Conservation (phyloP, 2,329 filamentous ascomycete genomes). For the Clonostachys rosea region DNA sequence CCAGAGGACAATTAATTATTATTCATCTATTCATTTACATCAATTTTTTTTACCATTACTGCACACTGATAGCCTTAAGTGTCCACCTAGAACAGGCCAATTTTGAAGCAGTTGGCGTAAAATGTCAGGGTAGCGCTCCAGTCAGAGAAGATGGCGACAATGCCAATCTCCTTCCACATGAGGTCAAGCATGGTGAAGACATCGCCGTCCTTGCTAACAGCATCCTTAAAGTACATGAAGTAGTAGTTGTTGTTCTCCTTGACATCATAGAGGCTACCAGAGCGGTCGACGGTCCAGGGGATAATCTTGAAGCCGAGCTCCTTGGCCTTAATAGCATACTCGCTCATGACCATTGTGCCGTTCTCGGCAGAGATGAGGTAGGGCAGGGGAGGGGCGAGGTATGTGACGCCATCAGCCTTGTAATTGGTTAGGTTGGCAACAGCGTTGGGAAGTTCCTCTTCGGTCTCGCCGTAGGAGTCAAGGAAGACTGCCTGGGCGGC, state of each 20-base stretch:
- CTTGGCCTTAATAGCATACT: slow-evolving; percentile 57
- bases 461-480: slow-evolving; percentile 54
- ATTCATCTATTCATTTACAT: not conserved
- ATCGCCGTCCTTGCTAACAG: slow-evolving; percentile 59
- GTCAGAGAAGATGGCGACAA: slow-evolving; percentile 61
- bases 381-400: slow-evolving; percentile 59
- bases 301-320: slow-evolving; percentile 60
- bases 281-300: slow-evolving; percentile 66
- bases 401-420: slow-evolving; percentile 51
- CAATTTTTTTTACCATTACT: not conserved
- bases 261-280: slow-evolving; percentile 48
- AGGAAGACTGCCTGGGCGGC: slow-evolving; percentile 60
- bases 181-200: slow-evolving; percentile 64
- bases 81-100: slow-evolving; percentile 6
- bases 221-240: slow-evolving; percentile 48
- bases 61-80: too few relatives aligned
- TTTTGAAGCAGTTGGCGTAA: slow-evolving; percentile 65
- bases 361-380: slow-evolving; percentile 52
- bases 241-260: slow-evolving; percentile 46
- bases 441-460: slow-evolving; percentile 44
- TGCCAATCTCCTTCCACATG: slow-evolving; percentile 54
- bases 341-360: slow-evolving; percentile 55
- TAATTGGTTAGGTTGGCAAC: slow-evolving; percentile 52
- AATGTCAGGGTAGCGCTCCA: slow-evolving; percentile 67
- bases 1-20: too few relatives aligned